Conservation (phyloP, 257 asterid species). For the Fraxinus excelsior region DNA sequence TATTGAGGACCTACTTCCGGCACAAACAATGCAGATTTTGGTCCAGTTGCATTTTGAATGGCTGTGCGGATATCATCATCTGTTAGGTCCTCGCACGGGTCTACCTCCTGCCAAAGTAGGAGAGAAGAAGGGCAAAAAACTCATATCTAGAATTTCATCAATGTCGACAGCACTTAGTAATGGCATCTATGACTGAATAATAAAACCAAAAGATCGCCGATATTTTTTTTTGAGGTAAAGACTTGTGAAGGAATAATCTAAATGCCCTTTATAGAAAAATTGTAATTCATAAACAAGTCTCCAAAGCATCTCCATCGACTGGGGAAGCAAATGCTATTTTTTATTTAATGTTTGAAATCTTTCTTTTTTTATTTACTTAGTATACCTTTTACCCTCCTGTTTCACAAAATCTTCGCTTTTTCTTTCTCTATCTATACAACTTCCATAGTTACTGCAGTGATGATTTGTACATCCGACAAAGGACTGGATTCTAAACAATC, state of each 20-base stretch:
- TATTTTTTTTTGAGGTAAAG: not conserved
- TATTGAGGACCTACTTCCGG: conserved; percentile 50
- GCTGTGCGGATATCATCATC: conserved; percentile 62
- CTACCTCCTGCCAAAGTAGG: conserved; percentile 48
- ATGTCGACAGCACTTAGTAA: too few relatives aligned
- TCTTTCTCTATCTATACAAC: not conserved
- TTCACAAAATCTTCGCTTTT: not conserved
- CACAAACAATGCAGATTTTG: conserved; percentile 55
- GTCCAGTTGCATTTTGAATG: conserved; percentile 64
- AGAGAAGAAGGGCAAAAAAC: not conserved
- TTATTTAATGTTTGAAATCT: not conserved
- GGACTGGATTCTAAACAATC: not conserved
- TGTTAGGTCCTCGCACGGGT: conserved; percentile 59
- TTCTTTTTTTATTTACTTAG: not conserved
- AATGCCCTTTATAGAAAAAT: not conserved
- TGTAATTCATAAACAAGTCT: not conserved
- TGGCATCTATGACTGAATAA: too few relatives aligned
- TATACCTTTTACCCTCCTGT: not conserved
- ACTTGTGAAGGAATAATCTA: not conserved
- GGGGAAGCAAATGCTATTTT: not conserved
- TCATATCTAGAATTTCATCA: not conserved
- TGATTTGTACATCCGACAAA: not conserved
- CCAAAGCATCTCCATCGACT: not conserved
- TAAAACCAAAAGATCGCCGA: not conserved
- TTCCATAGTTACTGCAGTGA: not conserved